Evolutionary conservation across 805 yeast genomes (phyloP).

Genomic region (Naumovozyma baii): DNA sequence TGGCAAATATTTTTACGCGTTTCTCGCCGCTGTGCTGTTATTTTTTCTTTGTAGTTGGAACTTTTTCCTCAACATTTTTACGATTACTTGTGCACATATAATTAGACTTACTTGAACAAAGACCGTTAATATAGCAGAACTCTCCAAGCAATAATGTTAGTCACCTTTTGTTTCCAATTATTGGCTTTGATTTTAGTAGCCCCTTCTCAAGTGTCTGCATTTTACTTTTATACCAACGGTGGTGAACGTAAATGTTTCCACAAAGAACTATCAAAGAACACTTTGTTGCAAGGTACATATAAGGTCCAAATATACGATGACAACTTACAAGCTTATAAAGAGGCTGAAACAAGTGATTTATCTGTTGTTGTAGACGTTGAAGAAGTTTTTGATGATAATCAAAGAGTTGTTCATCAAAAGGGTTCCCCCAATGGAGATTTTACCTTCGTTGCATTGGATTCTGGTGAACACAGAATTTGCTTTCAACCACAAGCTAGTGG

Average conservation of each 20-base stretch:
- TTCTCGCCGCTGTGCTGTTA: not conserved
- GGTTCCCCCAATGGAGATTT: conserved; percentile 58
- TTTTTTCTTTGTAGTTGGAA: not conserved
- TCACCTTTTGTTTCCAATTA: conserved; percentile 4
- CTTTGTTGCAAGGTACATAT: conserved; percentile 42
- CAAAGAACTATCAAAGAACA: conserved; percentile 43
- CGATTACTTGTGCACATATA: too few relatives aligned
- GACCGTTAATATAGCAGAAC: not conserved
- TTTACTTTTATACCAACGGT: conserved; percentile 44
- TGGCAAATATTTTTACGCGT: not conserved
- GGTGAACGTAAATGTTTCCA: conserved; percentile 47
- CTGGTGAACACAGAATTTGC: conserved; percentile 75
- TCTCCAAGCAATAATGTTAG: conserved; percentile 4
- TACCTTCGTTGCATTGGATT: conserved; percentile 61
- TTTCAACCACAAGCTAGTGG: conserved; percentile 44
- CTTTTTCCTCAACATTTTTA: not conserved
- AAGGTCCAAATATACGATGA: conserved; percentile 38
- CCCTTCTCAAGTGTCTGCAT: conserved; percentile 27
- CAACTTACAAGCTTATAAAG: conserved; percentile 28
- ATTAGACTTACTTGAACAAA: too few relatives aligned
- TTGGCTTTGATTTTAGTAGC: conserved; percentile 14
- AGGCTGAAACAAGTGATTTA: conserved; percentile 29
- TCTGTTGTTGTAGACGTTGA: conserved; percentile 39
- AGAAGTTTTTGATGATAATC: conserved; percentile 69
- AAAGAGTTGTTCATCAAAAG: conserved; percentile 63